These are phyloP conservation scores for Paraphoma sp. DNA, from an alignment of 2,329 filamentous ascomycete species.

Conservation along the genomic window DNA sequence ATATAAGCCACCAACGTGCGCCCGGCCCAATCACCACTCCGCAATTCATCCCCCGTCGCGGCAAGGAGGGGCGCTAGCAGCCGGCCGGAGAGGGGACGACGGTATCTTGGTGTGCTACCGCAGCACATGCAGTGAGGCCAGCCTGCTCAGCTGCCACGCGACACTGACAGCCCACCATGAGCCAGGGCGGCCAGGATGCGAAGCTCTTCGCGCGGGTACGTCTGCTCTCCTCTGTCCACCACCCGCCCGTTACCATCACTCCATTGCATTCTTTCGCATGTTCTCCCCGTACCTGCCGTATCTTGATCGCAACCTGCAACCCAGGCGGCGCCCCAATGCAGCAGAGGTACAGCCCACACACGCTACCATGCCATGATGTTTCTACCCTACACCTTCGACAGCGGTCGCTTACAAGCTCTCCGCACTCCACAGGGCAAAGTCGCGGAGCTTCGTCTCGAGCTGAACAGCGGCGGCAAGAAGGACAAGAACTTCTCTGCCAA, in stretches of 20 bases:
- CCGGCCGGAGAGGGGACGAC: conserved; percentile 26
- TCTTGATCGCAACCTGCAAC: conserved; percentile 6
- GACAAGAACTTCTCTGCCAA: conserved; percentile 95
- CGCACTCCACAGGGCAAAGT: conserved; percentile 86
- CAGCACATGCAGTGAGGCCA: conserved; percentile 40
- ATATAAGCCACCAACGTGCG: conserved; percentile 13
- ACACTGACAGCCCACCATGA: conserved; percentile 58
- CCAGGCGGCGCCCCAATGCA: not conserved
- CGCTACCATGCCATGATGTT: conserved; percentile 43
- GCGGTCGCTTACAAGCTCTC: conserved; percentile 59
- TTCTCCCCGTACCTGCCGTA: conserved; percentile 5
- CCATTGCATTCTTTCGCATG: conserved; percentile 7
- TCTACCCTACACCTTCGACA: conserved; percentile 44
- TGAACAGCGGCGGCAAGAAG: conserved; percentile 94
- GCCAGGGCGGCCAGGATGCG: conserved; percentile 84
- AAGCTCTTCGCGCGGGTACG: conserved; percentile 98
- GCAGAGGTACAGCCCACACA: conserved; percentile 6
- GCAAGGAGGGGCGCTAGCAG: conserved; percentile 35
- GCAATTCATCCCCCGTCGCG: conserved; percentile 10
- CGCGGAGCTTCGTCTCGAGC: conserved; percentile 91
- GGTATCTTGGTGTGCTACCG: conserved; percentile 29
- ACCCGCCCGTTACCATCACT: not conserved
- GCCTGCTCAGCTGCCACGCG: conserved; percentile 22
- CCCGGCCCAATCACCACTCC: conserved; percentile 20
- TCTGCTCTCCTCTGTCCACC: conserved; percentile 33